Base-by-base conservation (phyloP, 2,329 filamentous ascomycete species). In the Phaeosphaeria sp. region DNA sequence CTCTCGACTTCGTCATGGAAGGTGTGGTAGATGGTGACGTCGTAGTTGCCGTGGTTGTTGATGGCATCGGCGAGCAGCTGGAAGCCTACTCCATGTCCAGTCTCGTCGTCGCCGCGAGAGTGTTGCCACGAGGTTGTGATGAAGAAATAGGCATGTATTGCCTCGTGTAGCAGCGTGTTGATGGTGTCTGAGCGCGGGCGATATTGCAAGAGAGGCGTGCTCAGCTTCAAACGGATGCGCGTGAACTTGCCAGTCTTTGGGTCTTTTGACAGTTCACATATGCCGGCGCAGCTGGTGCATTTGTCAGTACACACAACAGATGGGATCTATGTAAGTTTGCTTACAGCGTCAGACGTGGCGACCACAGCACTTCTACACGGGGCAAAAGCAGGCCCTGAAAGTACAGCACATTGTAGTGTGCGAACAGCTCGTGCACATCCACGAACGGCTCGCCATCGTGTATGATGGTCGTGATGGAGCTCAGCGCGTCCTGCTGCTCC, bases 141-240 rank as follows among this genome's bases (percentile, higher is more conserved):
- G 67, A 81, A 81, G 69, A 81, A 80, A 60, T 81, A 81, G 24
- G 79, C 79, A 49, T 81, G 79, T 18, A 81, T 80, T 2, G 76
- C 73, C 57, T 81, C 79, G 56, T 81, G 79, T 2, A 81, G 67
- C 20, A 81, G 66, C 1, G 79, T 81, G 56, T 81, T 78, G 56
- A 81, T 67, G 1, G 77, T 77, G 61, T 81, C 79, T 48, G 70
- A 69, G 30, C 78, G 74, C 5, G 79, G 78, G 36, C 79, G 74
- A 59, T 76, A 81, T 58, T 81, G 80, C 49, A 81, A 71, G 49
- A 81, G 65, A 24, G 79, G 73, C 33, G 79, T 78, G 55, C 78
- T 80, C 42, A 81, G 67, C 63, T 81, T 81, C 43, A 81, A 63
- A 21, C 77, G 72, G 49, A 80, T 78, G 51, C 75, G 72, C 6